Evolutionary conservation across 208 protist species (phyloP).

Genomic region (Vickermania spadyakhi): DNA sequence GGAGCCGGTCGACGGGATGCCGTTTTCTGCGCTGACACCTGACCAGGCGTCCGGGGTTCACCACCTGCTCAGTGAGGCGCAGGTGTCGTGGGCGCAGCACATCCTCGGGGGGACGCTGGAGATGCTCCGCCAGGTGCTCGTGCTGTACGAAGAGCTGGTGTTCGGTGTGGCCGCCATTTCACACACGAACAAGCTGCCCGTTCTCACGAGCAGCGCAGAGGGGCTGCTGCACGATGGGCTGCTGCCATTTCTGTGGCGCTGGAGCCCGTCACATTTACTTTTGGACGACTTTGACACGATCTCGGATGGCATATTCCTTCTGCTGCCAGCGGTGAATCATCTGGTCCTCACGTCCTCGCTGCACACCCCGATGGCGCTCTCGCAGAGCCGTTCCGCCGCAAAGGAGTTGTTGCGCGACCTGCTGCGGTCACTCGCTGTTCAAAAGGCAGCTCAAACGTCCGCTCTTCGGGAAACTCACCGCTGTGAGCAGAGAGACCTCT

Average conservation of each 20-base stretch:
- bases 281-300: slow-evolving; percentile 72
- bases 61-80: slow-evolving; percentile 49
- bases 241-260: slow-evolving; percentile 54
- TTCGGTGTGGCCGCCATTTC: slow-evolving; percentile 46
- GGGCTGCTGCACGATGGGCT: slow-evolving; percentile 27
- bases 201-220: slow-evolving; percentile 26
- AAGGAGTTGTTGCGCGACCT: slow-evolving; percentile 31
- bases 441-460: slow-evolving; percentile 27
- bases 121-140: slow-evolving; percentile 30
- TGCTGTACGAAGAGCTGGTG: slow-evolving; percentile 47
- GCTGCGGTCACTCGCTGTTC: slow-evolving; percentile 34
- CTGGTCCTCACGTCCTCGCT: slow-evolving; percentile 43
- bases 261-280: slow-evolving; percentile 45
- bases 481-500: slow-evolving; percentile 32
- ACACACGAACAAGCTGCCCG: slow-evolving; percentile 34
- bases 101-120: slow-evolving; percentile 29
- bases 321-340: slow-evolving; percentile 42
- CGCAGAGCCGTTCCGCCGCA: slow-evolving; percentile 24
- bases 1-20: too few species aligned
- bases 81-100: slow-evolving; percentile 36
- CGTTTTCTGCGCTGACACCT: slow-evolving; percentile 12
- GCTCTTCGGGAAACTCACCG: slow-evolving; percentile 47
- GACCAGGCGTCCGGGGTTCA: slow-evolving; percentile 48
- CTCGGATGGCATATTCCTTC: slow-evolving; percentile 42
- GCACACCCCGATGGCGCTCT: slow-evolving; percentile 27